phyloP scores from a whole-genome alignment of 2,329 filamentous ascomycete species.

The Cladobotryum protrusum region DNA sequence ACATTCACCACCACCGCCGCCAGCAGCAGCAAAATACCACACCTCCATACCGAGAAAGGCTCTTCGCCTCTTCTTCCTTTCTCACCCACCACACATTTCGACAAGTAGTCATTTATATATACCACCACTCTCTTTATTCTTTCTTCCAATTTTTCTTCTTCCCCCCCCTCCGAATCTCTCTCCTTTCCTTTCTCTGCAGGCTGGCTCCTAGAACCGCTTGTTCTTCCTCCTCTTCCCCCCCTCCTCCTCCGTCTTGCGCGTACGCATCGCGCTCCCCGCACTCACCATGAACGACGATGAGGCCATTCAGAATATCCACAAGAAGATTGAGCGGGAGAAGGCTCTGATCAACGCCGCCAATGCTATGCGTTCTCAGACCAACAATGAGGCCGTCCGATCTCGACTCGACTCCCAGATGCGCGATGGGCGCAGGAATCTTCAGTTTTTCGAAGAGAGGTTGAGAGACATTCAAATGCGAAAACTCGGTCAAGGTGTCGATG shows the following conservation, averaged over 20 bases:
- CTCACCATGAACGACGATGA: constrained; percentile 58
- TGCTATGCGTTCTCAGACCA: constrained; percentile 91
- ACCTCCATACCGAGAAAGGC: constrained; percentile 12
- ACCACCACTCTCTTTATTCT: constrained; percentile 1
- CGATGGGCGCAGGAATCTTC: constrained; percentile 85
- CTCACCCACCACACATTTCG: too few species aligned
- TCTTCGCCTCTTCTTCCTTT: constrained; percentile 1
- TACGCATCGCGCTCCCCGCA: constrained; percentile 33
- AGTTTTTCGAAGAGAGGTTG: constrained; percentile 92
- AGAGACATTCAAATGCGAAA: constrained; percentile 79
- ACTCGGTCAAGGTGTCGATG: constrained; percentile 60
- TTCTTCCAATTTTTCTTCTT: constrained; percentile 4
- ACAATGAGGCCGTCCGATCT: constrained; percentile 85
- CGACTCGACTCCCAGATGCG: constrained; percentile 90
- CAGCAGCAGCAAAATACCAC: constrained; percentile 14
- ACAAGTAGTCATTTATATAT: background rate
- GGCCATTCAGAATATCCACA: constrained; percentile 71
- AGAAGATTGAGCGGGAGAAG: constrained; percentile 97
- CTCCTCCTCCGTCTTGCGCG: constrained; percentile 28
- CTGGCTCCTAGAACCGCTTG: constrained; percentile 6
- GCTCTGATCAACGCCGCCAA: constrained; percentile 90
- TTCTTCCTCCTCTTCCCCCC: constrained; percentile 5
- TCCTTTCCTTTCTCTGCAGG: constrained; percentile 4
- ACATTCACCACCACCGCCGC: constrained; percentile 27
- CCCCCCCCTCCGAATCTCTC: constrained; percentile 1